Base-by-base conservation (phyloP, 352 stramenopile species). In the Phytopythium aichiense region DNA sequence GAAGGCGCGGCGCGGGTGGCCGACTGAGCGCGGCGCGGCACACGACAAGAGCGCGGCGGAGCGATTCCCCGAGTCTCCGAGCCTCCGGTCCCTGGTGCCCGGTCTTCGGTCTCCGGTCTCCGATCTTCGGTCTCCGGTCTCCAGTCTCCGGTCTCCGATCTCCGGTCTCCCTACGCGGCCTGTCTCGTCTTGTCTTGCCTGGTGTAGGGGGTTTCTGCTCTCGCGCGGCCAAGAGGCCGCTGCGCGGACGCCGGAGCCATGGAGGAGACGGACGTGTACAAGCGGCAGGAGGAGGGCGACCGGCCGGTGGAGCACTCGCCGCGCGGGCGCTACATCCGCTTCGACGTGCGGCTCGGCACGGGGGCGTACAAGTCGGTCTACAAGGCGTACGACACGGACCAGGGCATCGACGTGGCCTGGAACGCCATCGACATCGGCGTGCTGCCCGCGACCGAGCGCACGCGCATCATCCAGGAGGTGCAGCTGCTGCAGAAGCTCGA, bases 341-440 rank as follows among this genome's bases (percentile, higher is more conserved):
- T 94, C 58, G 83, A 94, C 63, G 87, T 90, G 58, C 80, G 81
- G n/a, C 68, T 94, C 22, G 86, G 86, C 60, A 90, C 75, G 23
- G 86, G 86, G 53, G 86, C 89, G 45, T 96, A 96, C 75, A 96
- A 96, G 70, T 92, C 86, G 9, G 87, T 96, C 40, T 98, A 96
- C 69, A 95, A 96, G 67, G 91, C 88, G 18, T 99, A 99, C 76
- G 98, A 99, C 74, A 99, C 96, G 25, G 95, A 98, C 64, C 95
- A 99, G 71, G 98, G 98, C 54, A 98, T 99, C 63, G 96, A 99
- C 71, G 97, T 99, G 58, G 98, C 97, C 16, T 99, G 98, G 98
- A 99, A 99, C 66, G 93, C 98, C 33, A 98, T 99, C 30, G 96
- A 98, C 70, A 92, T 99, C 51, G 85, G 83, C n/a, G 83, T 97